Evolutionary conservation across 2,329 filamentous ascomycete species (phyloP).

Genomic region (Pseudogymnoascus sp.): DNA sequence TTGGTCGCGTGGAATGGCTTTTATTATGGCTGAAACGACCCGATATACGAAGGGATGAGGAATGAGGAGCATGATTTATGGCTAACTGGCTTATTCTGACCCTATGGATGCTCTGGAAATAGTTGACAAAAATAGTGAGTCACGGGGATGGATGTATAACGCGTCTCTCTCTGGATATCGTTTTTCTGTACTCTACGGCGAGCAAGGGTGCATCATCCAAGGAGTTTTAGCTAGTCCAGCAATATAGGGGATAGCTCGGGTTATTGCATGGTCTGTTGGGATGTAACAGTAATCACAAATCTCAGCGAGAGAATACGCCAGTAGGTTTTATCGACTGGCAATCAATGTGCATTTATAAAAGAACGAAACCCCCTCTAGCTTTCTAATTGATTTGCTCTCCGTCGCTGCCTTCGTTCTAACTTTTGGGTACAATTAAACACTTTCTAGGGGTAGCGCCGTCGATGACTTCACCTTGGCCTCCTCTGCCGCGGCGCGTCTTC

Average conservation of each 20-base stretch:
- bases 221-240: conserved; percentile 7
- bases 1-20: not conserved
- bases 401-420: not conserved
- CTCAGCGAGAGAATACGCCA: not conserved
- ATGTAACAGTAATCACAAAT: conserved; percentile 8
- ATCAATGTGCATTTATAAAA: not conserved
- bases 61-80: conserved; percentile 6
- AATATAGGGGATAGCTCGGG: conserved; percentile 4
- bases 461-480: not conserved
- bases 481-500: not conserved
- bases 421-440: not conserved
- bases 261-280: not conserved
- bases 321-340: not conserved
- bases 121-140: conserved; percentile 5
- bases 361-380: not conserved
- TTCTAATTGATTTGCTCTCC: not conserved
- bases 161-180: conserved; percentile 5
- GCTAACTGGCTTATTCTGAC: not conserved
- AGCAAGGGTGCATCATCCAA: not conserved
- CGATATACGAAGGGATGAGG: conserved; percentile 1
- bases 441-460: not conserved
- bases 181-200: conserved; percentile 7
- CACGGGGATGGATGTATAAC: conserved; percentile 4
- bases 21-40: conserved; percentile 2
- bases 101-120: conserved; percentile 2